Conservation (phyloP, 768 basidiomycete genomes). For the Termitomyces sp. region DNA sequence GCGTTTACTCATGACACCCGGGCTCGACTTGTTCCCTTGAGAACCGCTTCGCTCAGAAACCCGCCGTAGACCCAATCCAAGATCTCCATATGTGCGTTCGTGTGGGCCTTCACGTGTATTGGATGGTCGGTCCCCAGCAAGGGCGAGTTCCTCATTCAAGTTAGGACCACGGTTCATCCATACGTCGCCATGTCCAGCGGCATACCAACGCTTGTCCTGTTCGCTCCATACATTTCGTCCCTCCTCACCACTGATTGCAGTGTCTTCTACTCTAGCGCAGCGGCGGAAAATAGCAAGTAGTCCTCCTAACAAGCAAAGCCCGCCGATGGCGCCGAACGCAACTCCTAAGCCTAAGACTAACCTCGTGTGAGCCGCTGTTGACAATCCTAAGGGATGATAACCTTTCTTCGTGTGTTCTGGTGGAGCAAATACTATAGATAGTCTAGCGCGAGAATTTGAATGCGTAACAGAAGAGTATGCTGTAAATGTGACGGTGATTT, state of each 20-base stretch:
- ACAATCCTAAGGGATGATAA: constrained; percentile 28
- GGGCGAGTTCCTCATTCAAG: constrained; percentile 8
- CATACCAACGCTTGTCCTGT: constrained; percentile 67
- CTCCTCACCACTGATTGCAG: constrained; percentile 55
- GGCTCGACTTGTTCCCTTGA: constrained; percentile 28
- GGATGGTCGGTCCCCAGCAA: constrained; percentile 11
- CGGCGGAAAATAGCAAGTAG: constrained; percentile 51
- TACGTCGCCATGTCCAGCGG: constrained; percentile 28
- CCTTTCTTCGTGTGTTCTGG: constrained; percentile 31
- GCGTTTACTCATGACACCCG: constrained; percentile 61
- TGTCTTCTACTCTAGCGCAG: constrained; percentile 53
- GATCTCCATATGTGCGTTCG: constrained; percentile 20
- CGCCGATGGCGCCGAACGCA: constrained; percentile 58
- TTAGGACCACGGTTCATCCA: constrained; percentile 14
- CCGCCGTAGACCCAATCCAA: constrained; percentile 46
- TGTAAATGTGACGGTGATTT: constrained; percentile 52
- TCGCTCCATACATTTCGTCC: constrained; percentile 53
- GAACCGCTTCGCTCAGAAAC: constrained; percentile 38
- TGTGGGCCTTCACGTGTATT: constrained; percentile 11
- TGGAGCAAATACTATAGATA: constrained; percentile 43
- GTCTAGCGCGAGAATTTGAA: constrained; percentile 62
- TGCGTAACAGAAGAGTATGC: constrained; percentile 63
- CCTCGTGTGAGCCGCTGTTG: constrained; percentile 37
- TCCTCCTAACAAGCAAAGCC: constrained; percentile 46
- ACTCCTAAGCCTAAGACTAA: constrained; percentile 55